A percentile compares a stretch with the other conserved stretches of the same genome.
These are phyloP conservation scores for Cucurbita moschata DNA, from an alignment of 306 rosid species.

Conservation along the genomic window DNA sequence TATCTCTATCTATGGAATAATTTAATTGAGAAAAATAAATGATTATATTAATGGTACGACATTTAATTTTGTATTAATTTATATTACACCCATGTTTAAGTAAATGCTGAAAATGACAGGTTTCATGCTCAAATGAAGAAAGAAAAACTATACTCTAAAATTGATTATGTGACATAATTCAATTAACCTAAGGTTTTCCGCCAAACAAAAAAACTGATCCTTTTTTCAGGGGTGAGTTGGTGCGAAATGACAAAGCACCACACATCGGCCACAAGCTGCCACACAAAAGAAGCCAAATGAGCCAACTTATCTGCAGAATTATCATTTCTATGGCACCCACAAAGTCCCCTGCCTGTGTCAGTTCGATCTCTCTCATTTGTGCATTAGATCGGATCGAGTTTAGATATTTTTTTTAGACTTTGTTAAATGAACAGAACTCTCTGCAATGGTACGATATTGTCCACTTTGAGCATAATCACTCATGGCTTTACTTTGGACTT, in stretches of 20 bases:
- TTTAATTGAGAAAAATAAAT: background rate
- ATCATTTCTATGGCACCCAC: background rate
- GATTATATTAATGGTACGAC: background rate
- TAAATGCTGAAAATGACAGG: too few species aligned
- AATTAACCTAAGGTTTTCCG: background rate
- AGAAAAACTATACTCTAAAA: background rate
- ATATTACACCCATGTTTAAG: background rate
- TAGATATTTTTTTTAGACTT: too few species aligned
- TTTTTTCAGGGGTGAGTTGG: background rate
- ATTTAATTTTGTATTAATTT: background rate
- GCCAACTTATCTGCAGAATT: background rate
- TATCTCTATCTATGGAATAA: background rate
- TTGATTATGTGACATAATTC: background rate
- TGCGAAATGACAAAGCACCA: background rate
- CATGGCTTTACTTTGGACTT: too few species aligned
- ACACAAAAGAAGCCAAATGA: background rate
- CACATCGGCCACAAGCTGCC: background rate
- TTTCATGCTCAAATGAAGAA: background rate
- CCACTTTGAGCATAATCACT: too few species aligned
- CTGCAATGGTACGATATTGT: too few species aligned
- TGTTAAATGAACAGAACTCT: too few species aligned
- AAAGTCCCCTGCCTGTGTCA: background rate
- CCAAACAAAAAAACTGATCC: background rate
- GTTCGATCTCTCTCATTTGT: too few species aligned
- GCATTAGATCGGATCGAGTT: too few species aligned